Evolutionary conservation across 2,329 filamentous ascomycete genomes (phyloP).

Genomic region (Aspergillus sp.): DNA sequence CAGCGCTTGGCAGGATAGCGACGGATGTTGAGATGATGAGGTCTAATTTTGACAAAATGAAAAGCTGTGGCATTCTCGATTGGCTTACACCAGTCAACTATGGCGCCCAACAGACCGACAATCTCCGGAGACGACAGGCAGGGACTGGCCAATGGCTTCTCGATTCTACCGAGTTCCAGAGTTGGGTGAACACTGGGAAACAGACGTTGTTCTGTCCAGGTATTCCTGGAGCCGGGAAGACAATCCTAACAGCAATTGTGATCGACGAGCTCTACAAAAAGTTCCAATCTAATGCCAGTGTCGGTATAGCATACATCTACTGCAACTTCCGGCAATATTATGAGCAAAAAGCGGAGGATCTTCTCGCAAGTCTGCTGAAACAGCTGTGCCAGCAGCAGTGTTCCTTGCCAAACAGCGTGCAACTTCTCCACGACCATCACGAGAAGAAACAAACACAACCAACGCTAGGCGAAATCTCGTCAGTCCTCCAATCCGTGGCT

Average conservation of each 20-base stretch:
- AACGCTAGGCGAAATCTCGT: constrained; percentile 20
- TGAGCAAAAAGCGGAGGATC: constrained; percentile 34
- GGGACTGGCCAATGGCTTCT: constrained; percentile 24
- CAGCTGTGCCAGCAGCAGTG: constrained; percentile 32
- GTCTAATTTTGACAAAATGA: not conserved
- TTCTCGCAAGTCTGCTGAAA: constrained; percentile 38
- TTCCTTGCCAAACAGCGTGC: constrained; percentile 27
- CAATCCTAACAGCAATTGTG: constrained; percentile 12
- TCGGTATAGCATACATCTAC: constrained; percentile 49
- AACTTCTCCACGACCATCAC: constrained; percentile 25
- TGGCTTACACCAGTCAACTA: constrained; percentile 13
- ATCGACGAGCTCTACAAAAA: not conserved
- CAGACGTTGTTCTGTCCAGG: constrained; percentile 17
- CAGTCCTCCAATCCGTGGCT: constrained; percentile 15
- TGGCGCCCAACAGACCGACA: constrained; percentile 16
- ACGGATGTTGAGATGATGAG: not conserved
- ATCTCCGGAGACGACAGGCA: constrained; percentile 4
- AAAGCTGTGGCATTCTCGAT: not conserved
- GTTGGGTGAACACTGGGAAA: constrained; percentile 10
- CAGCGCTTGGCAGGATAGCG: too few species aligned
- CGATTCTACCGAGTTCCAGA: constrained; percentile 12
- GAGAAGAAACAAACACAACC: constrained; percentile 19
- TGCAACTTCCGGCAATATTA: constrained; percentile 43
- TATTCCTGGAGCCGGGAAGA: constrained; percentile 21
- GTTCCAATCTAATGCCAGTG: not conserved